Evolutionary conservation across 345 rosid genomes (phyloP), one percentile per base, ranked within the genome.

Genomic region (Rhodamnia rubescens): DNA sequence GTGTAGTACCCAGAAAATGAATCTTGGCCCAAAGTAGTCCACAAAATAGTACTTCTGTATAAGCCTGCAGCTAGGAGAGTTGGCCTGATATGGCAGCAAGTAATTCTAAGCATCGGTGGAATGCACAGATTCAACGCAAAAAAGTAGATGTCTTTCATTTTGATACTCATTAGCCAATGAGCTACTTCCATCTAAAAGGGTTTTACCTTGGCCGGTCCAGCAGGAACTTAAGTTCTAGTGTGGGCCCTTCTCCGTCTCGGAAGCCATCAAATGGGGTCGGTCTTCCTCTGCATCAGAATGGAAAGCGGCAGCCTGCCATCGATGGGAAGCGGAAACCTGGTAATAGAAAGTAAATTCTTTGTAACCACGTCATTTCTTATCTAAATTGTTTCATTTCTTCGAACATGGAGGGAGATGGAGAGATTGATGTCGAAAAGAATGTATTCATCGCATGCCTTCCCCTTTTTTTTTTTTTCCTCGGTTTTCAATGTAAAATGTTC

Each of bases 211-310:
- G 24, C 47, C 26, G 80, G 26, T 69, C 42, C 26, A 69, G 88
- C 92, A 95, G 93, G 92, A 95, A 90, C 88, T 27, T 90, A 53
- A 90, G 84, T 89, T 85, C 91, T 49, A 86, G 83, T 59, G 64
- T 87, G 81, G 94, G 93, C n/a, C 94, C 98, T 89, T 95, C 93
- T 16, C 94, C 95, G 8, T 92, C 96, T 58, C 89, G 93, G 81
- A 94, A 96, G 88, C 88, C 90, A 81, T 50, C 87, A 74, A 92
- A 90, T 81, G 96, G 94, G 40, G 88, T 53, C 61, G 93, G 93
- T 64, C 82, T 83, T 22, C 87, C 89, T 27, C 49, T 87, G 14
- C 92, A 87, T 32, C 92, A 92, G 85, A 90, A 81, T 69, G 93
- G 90, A 87, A 93, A 93, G 92, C 95, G 91, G 86, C 81, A 93